These are phyloP conservation scores for Tulasnella sp. DNA, from an alignment of 768 basidiomycete species.

Conservation along the genomic window DNA sequence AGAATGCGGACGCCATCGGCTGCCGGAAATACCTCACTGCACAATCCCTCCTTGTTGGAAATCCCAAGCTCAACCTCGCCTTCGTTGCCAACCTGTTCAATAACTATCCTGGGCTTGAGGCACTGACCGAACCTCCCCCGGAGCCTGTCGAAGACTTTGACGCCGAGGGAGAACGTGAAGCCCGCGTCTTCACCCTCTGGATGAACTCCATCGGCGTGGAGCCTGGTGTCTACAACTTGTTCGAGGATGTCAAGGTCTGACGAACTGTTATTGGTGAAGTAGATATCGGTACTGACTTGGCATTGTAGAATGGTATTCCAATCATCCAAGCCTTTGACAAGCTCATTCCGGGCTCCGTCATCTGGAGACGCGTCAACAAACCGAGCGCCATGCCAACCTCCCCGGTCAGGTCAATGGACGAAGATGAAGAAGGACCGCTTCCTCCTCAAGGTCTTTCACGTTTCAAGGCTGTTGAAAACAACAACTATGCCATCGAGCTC, in stretches of 20 bases:
- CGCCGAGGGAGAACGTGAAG: slow-evolving; percentile 97
- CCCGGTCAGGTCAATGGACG: slow-evolving; percentile 38
- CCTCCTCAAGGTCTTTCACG: slow-evolving; percentile 50
- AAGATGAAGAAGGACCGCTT: slow-evolving; percentile 45
- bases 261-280: background rate
- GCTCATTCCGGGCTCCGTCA: slow-evolving; percentile 81
- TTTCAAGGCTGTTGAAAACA: slow-evolving; percentile 98
- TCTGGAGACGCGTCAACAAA: slow-evolving; percentile 95
- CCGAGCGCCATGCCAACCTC: slow-evolving; percentile 43
- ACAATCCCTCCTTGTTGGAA: slow-evolving; percentile 84
- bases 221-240: slow-evolving; percentile 91
- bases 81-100: slow-evolving; percentile 99
- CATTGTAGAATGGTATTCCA: slow-evolving; percentile 58
- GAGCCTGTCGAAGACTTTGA: slow-evolving; percentile 94
- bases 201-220: slow-evolving; percentile 96
- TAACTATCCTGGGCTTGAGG: slow-evolving; percentile 89
- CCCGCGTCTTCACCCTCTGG: slow-evolving; percentile 96
- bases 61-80: slow-evolving; percentile 93
- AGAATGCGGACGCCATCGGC: slow-evolving; percentile 88
- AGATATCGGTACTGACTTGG: background rate
- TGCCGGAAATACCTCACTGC: slow-evolving; percentile 95
- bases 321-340: slow-evolving; percentile 97
- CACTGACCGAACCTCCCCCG: slow-evolving; percentile 86
- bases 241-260: slow-evolving; percentile 78
- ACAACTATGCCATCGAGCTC: slow-evolving; percentile 91